Percentiles rank a stretch among this genome's conserved stretches.
These are phyloP conservation scores for Paraphaeosphaeria sporulosa DNA, from an alignment of 2,329 filamentous ascomycete species.

Conservation along the genomic window DNA sequence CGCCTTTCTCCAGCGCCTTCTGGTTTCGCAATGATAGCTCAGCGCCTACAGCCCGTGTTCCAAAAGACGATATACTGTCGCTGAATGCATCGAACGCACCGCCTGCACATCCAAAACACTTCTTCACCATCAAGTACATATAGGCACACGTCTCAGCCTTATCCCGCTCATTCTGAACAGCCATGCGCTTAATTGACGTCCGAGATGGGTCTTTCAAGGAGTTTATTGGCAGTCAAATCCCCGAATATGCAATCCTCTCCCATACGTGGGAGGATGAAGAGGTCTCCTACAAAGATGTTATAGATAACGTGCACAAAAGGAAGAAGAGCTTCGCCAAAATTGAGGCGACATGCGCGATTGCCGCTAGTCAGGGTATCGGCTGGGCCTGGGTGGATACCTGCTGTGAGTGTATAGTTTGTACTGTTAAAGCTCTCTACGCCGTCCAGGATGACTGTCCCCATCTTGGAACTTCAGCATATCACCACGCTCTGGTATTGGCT, in stretches of 20 bases:
- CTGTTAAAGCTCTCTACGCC: not conserved
- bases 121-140: not conserved
- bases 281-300: constrained; percentile 12
- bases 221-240: constrained; percentile 12
- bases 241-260: constrained; percentile 19
- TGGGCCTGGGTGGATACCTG: constrained; percentile 19
- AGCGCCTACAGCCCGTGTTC: too few relatives aligned
- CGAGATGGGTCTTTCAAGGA: constrained; percentile 10
- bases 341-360: constrained; percentile 11
- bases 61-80: too few relatives aligned
- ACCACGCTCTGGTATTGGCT: too few relatives aligned
- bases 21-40: too few relatives aligned
- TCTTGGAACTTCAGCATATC: too few relatives aligned
- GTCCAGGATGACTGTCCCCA: too few relatives aligned
- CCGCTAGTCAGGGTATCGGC: not conserved
- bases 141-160: not conserved
- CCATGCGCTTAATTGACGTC: constrained; percentile 23
- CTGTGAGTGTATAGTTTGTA: not conserved
- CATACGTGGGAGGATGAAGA: constrained; percentile 20
- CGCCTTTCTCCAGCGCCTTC: too few relatives aligned
- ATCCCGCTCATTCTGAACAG: not conserved
- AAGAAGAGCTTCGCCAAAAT: constrained; percentile 15
- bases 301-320: not conserved
- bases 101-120: too few relatives aligned
- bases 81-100: not conserved